Percentiles rank a stretch among this genome's conserved stretches.
phyloP scores from a whole-genome alignment of 2,329 filamentous ascomycete species.

The Seiridium unicorne region DNA sequence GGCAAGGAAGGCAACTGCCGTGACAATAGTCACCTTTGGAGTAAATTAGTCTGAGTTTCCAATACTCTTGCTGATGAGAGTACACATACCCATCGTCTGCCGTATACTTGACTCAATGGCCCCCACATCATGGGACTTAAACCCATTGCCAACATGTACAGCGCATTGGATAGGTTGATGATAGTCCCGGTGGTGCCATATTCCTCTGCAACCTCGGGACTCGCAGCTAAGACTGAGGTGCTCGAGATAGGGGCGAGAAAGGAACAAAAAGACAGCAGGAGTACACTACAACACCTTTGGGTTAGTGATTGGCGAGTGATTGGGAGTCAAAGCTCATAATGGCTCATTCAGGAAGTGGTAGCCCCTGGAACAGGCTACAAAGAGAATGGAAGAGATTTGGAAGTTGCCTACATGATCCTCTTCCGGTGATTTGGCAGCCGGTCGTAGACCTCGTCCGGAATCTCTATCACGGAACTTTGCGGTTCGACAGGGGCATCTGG shows the following conservation, averaged over 20 bases:
- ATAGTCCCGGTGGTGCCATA: constrained; percentile 66
- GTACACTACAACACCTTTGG: constrained; percentile 35
- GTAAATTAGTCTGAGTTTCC: constrained; percentile 6
- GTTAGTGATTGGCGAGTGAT: too few relatives aligned
- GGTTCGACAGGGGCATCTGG: constrained; percentile 27
- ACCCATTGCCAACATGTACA: constrained; percentile 72
- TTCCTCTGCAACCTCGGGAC: constrained; percentile 68
- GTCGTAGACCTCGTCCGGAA: constrained; percentile 61
- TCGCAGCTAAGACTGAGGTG: constrained; percentile 70
- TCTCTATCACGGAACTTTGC: constrained; percentile 29
- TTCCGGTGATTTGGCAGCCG: constrained; percentile 63
- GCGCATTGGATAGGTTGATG: constrained; percentile 72
- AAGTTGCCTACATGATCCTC: constrained; percentile 44
- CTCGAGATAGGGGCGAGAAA: constrained; percentile 75
- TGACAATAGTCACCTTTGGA: constrained; percentile 53
- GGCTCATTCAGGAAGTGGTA: too few relatives aligned
- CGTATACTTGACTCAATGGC: constrained; percentile 66
- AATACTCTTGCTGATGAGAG: neutral
- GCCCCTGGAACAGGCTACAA: too few relatives aligned
- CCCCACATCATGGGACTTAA: constrained; percentile 69
- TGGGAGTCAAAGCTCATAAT: too few relatives aligned
- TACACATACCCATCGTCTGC: constrained; percentile 50
- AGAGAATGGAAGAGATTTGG: too few relatives aligned
- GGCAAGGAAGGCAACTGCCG: constrained; percentile 62
- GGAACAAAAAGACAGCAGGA: constrained; percentile 69